phyloP scores from a whole-genome alignment of 2,329 filamentous ascomycete genomes.

The Rutstroemia sydowiana region DNA sequence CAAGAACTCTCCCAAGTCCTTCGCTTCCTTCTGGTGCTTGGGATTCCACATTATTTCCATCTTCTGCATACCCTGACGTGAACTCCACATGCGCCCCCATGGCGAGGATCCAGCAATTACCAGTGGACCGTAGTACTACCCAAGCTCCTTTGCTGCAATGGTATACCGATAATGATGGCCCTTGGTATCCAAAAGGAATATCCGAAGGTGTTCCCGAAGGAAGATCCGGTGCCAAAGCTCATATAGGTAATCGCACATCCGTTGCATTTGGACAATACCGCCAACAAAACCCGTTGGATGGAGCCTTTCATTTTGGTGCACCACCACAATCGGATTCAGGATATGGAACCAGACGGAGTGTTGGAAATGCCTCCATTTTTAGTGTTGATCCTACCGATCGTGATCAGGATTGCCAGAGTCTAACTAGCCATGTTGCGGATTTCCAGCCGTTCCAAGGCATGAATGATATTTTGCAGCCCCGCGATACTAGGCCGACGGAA shows the following conservation, averaged over 20 bases:
- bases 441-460: constrained; percentile 20
- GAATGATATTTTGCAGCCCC: constrained; percentile 16
- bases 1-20: constrained; percentile 25
- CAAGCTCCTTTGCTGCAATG: constrained; percentile 30
- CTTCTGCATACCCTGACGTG: constrained; percentile 19
- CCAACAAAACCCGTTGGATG: constrained; percentile 25
- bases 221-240: constrained; percentile 15
- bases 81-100: constrained; percentile 17
- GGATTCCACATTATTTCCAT: constrained; percentile 16
- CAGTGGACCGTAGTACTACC: constrained; percentile 16
- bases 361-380: constrained; percentile 27
- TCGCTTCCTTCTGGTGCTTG: constrained; percentile 17
- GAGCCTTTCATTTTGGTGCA: constrained; percentile 21
- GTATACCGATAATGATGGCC: constrained; percentile 35
- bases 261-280: constrained; percentile 26
- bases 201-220: constrained; percentile 22
- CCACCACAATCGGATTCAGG: constrained; percentile 31
- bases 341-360: constrained; percentile 29
- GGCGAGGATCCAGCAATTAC: constrained; percentile 17
- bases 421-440: constrained; percentile 20
- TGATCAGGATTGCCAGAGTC: constrained; percentile 26
- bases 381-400: constrained; percentile 26
- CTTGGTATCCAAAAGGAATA: constrained; percentile 36
- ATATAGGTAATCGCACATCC: constrained; percentile 19
- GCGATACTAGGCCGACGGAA: constrained; percentile 16